Conservation (phyloP, 1,139 yeast genomes). For the Saccharomyces pastorianus region DNA sequence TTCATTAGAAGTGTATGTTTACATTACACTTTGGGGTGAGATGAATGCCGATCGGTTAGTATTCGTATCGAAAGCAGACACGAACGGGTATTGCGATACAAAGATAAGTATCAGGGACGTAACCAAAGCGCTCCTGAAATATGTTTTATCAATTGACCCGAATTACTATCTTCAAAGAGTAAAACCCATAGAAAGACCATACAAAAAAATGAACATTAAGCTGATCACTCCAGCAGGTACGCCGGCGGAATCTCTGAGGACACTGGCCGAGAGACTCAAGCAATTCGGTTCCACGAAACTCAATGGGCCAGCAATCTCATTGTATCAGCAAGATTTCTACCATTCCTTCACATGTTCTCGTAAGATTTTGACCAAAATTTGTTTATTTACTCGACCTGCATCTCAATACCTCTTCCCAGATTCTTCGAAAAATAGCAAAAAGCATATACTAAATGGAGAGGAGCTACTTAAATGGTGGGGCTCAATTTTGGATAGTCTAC, state of each 20-base stretch:
- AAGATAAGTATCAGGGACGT: constrained; percentile 37
- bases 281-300: neutral
- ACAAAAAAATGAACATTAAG: constrained; percentile 5
- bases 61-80: constrained; percentile 85
- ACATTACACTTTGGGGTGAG: constrained; percentile 36
- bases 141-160: constrained; percentile 39
- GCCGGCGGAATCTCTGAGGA: constrained; percentile 24
- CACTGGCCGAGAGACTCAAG: constrained; percentile 23
- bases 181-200: constrained; percentile 25
- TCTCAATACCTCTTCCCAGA: constrained; percentile 77
- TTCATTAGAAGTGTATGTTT: constrained; percentile 65
- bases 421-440: constrained; percentile 51
- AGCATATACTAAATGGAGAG: constrained; percentile 67
- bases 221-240: constrained; percentile 25
- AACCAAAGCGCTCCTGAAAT: constrained; percentile 37
- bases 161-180: constrained; percentile 33
- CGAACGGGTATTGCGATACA: constrained; percentile 55
- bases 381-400: constrained; percentile 80
- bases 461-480: constrained; percentile 82
- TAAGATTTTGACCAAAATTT: constrained; percentile 41
- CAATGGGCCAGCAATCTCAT: neutral
- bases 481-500: constrained; percentile 40
- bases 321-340: neutral
- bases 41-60: constrained; percentile 42
- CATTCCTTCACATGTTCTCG: constrained; percentile 12